Base-by-base conservation (phyloP, 2,329 filamentous ascomycete genomes). In the Exserohilum rostratum region DNA sequence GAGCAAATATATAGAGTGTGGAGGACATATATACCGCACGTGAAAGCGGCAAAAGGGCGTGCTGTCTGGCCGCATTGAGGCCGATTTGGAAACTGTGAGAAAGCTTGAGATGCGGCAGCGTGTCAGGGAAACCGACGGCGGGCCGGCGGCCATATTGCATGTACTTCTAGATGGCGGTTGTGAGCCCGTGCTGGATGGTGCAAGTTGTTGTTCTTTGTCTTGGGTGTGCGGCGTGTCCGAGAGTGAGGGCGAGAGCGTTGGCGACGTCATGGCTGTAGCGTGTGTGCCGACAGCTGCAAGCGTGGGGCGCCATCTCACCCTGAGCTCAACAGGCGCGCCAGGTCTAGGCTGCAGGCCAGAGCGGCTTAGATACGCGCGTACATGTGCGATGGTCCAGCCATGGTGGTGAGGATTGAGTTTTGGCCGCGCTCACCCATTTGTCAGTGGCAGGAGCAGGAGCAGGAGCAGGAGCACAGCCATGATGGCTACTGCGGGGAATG, bases 151-250 rank as follows among this genome's bases (percentile, higher is more conserved):
- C n/a, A n/a, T n/a, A n/a, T n/a, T n/a, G n/a, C n/a, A n/a, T n/a
- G n/a, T n/a, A n/a, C n/a, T n/a, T n/a, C n/a, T 74, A 75, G 48
- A 68, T 73, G 60, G 69, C 72, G 10, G 72, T 71, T 5, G 58
- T 74, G 31, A 74, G 73, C 30, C 22, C 69, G 71, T 5, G 63
- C 71, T 7, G 72, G 70, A 2, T 74, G 70, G 69, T 74, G 73
- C 58, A 73, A 73, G 42, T 72, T 67, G 30, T 64, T 74, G 40
- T 73, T 75, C 42, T 73, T 75, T 39, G 58, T 73, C 6, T 67
- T 71, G 33, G 55, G 67, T 48, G 50, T 71, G 52, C 58, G 66
- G 22, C 15, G 65, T 67, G 43, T 63, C 69, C 6, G 64, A 70
- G 11, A 54, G 61, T 13, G 60, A 73, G 13, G 61, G 64, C 6